phyloP scores from a whole-genome alignment of 1,284 basidiomycete species.

The Ceratobasidium sp. region DNA sequence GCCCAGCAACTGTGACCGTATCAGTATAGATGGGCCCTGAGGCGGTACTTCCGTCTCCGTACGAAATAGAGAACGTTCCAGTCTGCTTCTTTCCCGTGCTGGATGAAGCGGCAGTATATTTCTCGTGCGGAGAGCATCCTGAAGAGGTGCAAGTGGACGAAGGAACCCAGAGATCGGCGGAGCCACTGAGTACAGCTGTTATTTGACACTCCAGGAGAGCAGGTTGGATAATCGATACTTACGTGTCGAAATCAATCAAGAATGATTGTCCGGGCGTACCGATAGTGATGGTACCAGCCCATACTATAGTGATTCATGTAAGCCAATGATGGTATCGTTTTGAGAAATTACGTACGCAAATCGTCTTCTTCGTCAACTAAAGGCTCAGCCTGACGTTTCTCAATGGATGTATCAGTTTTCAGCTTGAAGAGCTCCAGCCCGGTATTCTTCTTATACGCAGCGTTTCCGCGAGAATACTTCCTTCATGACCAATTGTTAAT shows the following conservation, averaged over 20 bases:
- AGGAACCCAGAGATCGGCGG: slow-evolving; percentile 40
- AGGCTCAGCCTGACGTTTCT: slow-evolving; percentile 35
- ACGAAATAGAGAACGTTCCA: slow-evolving; percentile 63
- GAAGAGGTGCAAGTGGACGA: slow-evolving; percentile 31
- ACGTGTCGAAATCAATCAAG: slow-evolving; percentile 48
- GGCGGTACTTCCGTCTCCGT: slow-evolving; percentile 70
- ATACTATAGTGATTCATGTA: slow-evolving; percentile 8
- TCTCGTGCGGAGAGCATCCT: slow-evolving; percentile 33
- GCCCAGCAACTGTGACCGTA: slow-evolving; percentile 60
- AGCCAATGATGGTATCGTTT: background rate
- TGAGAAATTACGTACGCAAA: slow-evolving; percentile 1
- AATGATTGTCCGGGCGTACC: slow-evolving; percentile 46
- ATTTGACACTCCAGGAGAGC: background rate
- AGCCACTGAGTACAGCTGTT: slow-evolving; percentile 2
- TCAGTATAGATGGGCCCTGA: slow-evolving; percentile 69
- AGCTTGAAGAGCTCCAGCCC: slow-evolving; percentile 23
- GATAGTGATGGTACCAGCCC: slow-evolving; percentile 42
- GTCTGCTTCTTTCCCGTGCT: slow-evolving; percentile 28
- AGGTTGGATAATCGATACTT: background rate
- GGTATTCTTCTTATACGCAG: slow-evolving; percentile 34
- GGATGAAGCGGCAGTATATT: slow-evolving; percentile 20
- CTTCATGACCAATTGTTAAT: background rate
- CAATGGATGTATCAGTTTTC: background rate
- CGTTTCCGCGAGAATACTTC: slow-evolving; percentile 41
- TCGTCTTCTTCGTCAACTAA: slow-evolving; percentile 35